phyloP scores from a whole-genome alignment of 2,329 filamentous ascomycete genomes.

The Dactylellina haptotyla region DNA sequence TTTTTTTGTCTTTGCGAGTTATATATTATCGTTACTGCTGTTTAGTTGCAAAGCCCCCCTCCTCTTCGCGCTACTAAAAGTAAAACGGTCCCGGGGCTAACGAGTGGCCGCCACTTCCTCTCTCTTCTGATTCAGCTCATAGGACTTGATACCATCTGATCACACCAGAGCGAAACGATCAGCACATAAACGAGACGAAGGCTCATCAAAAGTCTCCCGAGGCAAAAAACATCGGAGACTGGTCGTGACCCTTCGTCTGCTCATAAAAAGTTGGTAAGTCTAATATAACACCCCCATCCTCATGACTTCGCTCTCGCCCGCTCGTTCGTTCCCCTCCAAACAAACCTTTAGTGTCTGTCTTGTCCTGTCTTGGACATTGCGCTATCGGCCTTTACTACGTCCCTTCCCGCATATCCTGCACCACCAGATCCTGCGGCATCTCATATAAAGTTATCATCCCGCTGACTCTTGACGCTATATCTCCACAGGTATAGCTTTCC shows the following conservation, averaged over 20 bases:
- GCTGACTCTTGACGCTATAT: constrained; percentile 49
- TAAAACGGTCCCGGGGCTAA: constrained; percentile 49
- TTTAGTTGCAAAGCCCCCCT: constrained; percentile 50
- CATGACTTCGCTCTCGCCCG: constrained; percentile 41
- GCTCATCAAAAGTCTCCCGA: constrained; percentile 55
- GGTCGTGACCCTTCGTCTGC: constrained; percentile 54
- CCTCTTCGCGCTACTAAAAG: constrained; percentile 52
- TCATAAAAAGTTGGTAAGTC: constrained; percentile 54
- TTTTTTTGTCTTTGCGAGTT: not conserved
- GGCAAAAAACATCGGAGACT: constrained; percentile 52
- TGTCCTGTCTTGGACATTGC: constrained; percentile 46
- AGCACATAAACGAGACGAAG: constrained; percentile 53
- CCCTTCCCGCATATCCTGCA: constrained; percentile 32
- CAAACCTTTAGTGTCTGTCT: constrained; percentile 16
- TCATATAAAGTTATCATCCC: constrained; percentile 43
- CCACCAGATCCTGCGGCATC: constrained; percentile 48
- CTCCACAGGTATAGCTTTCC: constrained; percentile 55
- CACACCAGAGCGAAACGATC: constrained; percentile 42
- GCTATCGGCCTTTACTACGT: constrained; percentile 46
- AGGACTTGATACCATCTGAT: constrained; percentile 54
- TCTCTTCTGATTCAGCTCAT: constrained; percentile 53
- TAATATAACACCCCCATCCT: constrained; percentile 18
- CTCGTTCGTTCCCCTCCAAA: constrained; percentile 4
- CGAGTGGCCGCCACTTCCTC: constrained; percentile 49
- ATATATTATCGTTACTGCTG: constrained; percentile 39